phyloP scores from a whole-genome alignment of 768 basidiomycete genomes.

The Dacryopinax spathularia region DNA sequence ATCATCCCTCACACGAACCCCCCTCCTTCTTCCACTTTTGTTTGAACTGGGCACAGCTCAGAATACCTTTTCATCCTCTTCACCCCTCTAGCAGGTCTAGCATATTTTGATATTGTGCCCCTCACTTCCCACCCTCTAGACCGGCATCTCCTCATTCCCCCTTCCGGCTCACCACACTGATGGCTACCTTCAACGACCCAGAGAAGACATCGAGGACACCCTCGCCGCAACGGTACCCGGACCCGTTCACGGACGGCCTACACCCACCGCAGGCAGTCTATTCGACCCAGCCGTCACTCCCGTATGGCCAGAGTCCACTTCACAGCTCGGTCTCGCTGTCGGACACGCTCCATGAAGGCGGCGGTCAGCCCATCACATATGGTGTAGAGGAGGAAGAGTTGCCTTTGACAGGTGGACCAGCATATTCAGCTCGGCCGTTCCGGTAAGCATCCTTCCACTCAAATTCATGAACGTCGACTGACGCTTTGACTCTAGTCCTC shows the following conservation, averaged over 20 bases:
- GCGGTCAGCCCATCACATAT: neutral
- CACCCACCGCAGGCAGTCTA: neutral
- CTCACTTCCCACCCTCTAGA: neutral
- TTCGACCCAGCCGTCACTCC: neutral
- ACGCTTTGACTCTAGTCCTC: neutral
- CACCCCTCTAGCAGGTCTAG: slow-evolving; percentile 1
- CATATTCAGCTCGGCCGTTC: neutral
- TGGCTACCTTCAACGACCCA: neutral
- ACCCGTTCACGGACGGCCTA: neutral
- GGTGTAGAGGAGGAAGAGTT: neutral
- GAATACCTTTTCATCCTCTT: neutral
- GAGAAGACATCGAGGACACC: neutral
- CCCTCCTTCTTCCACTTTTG: too few species aligned
- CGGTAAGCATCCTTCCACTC: neutral
- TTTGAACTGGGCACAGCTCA: too few species aligned
- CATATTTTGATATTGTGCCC: neutral
- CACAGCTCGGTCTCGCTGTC: neutral
- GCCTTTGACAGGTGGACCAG: neutral
- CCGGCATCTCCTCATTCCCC: neutral
- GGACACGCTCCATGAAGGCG: neutral
- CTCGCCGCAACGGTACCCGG: neutral
- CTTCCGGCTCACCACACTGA: neutral
- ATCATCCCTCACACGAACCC: too few species aligned
- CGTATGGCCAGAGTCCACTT: neutral
- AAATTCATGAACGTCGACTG: neutral